Evolutionary conservation across 2,329 filamentous ascomycete species (phyloP).

Genomic region (Diaporthe caulivora): DNA sequence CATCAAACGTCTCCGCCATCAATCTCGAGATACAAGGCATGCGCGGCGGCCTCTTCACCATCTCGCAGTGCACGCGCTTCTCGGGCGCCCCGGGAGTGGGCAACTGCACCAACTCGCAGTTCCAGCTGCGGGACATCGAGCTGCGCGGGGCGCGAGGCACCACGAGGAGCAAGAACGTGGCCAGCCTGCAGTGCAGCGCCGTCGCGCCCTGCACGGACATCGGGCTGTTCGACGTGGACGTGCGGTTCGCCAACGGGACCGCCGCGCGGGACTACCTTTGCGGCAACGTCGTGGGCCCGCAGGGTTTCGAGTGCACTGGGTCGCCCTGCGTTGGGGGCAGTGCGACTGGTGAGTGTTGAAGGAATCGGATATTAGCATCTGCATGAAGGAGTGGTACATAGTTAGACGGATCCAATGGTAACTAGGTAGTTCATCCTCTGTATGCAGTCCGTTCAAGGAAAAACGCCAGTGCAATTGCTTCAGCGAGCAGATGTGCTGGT

Average conservation of each 20-base stretch:
- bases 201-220: conserved; percentile 36
- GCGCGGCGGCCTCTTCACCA: conserved; percentile 42
- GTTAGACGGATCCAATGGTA: no score
- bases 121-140: conserved; percentile 41
- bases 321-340: conserved; percentile 20
- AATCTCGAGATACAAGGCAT: conserved; percentile 39
- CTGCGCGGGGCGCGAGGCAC: conserved; percentile 35
- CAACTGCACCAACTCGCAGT: conserved; percentile 44
- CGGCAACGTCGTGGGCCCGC: conserved; percentile 14
- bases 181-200: conserved; percentile 39
- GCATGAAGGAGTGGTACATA: no score
- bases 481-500: no score
- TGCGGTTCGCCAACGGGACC: conserved; percentile 23
- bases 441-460: no score
- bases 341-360: conserved; percentile 15
- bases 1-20: conserved; percentile 27
- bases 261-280: conserved; percentile 31
- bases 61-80: conserved; percentile 45
- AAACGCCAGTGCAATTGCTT: no score
- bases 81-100: conserved; percentile 41
- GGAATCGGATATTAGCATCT: no score
- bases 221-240: conserved; percentile 18
- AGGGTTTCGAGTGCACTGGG: conserved; percentile 36
- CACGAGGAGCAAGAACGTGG: conserved; percentile 25
- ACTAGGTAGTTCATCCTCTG: no score